Conservation (phyloP, 305 asterid species). For the Fraxinus dipetala region DNA sequence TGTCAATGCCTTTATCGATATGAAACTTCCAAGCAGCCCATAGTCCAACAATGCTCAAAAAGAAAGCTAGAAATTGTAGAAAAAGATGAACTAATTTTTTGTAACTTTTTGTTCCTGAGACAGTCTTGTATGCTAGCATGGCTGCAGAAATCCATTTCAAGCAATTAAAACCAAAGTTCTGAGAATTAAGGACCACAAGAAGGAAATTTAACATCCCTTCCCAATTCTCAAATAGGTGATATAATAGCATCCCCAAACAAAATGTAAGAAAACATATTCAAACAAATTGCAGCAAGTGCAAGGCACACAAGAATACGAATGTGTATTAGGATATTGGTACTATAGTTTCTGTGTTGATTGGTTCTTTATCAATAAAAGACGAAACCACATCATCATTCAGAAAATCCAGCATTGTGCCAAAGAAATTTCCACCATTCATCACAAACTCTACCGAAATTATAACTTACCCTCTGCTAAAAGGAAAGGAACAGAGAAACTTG, state of each 20-base stretch:
- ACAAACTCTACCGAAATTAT: neutral
- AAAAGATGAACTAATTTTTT: constrained; percentile 69
- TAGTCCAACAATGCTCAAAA: constrained; percentile 53
- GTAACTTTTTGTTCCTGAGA: constrained; percentile 69
- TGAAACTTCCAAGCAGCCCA: constrained; percentile 95
- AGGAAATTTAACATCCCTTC: neutral
- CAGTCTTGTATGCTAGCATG: constrained; percentile 76
- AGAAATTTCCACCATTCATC: neutral
- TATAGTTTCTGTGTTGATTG: neutral
- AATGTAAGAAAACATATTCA: neutral
- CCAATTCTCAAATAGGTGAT: neutral
- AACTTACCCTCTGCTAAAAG: neutral
- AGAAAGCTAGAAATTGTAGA: constrained; percentile 60
- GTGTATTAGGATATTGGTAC: neutral
- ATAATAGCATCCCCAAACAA: neutral
- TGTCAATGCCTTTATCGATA: constrained; percentile 60
- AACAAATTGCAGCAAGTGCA: neutral
- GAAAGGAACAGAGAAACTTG: neutral
- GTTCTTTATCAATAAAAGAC: constrained; percentile 5
- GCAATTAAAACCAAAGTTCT: constrained; percentile 19
- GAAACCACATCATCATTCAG: neutral
- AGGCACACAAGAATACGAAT: neutral
- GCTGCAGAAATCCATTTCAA: constrained; percentile 48
- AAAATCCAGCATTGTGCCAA: neutral
- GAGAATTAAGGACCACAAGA: neutral